Conservation (phyloP, 176 grass and related monocot species). For the Avena atlantica region DNA sequence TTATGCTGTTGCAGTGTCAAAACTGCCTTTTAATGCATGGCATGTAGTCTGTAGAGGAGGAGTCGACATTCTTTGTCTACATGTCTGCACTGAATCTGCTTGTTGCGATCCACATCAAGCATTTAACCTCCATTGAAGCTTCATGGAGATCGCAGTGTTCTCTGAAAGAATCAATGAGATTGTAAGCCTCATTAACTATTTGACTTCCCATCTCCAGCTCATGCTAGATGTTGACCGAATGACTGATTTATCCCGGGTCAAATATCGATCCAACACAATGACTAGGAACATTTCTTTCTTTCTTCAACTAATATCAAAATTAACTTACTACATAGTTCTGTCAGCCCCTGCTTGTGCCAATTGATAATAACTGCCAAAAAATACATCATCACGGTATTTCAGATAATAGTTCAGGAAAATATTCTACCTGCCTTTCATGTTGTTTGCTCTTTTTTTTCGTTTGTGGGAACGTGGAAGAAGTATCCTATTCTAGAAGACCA, state of each 20-base stretch:
- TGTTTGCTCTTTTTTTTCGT: background rate
- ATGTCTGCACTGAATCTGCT: background rate
- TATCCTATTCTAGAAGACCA: background rate
- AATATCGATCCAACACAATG: background rate
- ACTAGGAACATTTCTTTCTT: background rate
- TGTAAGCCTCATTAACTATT: background rate
- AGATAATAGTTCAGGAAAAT: background rate
- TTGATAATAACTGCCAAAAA: background rate
- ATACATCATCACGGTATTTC: background rate
- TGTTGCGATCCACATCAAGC: slow-evolving; percentile 9
- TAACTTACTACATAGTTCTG: background rate
- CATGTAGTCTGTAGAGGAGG: background rate
- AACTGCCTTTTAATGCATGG: background rate
- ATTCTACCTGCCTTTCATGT: background rate
- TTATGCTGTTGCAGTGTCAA: slow-evolving; percentile 27
- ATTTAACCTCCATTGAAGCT: background rate
- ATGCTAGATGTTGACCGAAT: background rate
- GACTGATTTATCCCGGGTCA: background rate
- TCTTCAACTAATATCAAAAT: background rate
- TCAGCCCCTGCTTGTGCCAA: background rate
- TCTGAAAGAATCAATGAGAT: background rate
- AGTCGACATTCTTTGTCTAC: background rate
- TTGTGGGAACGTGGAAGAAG: background rate
- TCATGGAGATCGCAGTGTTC: background rate
- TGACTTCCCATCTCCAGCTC: background rate